Conservation (phyloP, 2,329 filamentous ascomycete species). For the Microsporum canis region DNA sequence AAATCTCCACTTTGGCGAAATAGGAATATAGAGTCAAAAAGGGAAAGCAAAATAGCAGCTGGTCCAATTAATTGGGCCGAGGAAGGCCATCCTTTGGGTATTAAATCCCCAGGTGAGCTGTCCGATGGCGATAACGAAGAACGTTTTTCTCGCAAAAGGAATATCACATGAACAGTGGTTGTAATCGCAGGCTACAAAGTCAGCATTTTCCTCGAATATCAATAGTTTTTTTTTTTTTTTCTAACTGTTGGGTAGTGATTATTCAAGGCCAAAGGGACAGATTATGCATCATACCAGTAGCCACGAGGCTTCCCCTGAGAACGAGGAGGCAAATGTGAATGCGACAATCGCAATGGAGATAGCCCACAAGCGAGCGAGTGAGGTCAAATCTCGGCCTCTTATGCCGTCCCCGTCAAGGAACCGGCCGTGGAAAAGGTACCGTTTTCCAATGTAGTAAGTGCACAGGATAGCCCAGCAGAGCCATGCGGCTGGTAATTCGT, state of each 20-base stretch:
- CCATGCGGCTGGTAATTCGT: background rate
- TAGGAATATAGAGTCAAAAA: background rate
- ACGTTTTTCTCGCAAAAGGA: constrained; percentile 3
- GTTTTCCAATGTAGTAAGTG: background rate
- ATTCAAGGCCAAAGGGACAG: background rate
- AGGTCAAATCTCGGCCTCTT: background rate
- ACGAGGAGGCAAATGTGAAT: background rate
- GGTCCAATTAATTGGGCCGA: background rate
- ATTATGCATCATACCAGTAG: background rate
- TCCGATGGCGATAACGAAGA: background rate
- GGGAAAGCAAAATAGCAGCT: background rate
- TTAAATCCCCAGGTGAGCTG: background rate
- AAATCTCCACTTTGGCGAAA: background rate
- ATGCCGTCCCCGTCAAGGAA: background rate
- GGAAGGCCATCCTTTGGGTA: background rate
- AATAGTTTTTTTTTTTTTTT: background rate
- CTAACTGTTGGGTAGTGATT: background rate
- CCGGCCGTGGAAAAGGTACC: background rate
- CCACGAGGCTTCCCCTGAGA: constrained; percentile 3
- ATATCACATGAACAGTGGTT: background rate
- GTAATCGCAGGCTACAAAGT: background rate
- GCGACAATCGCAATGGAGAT: background rate
- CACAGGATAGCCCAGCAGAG: background rate
- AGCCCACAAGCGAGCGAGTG: background rate
- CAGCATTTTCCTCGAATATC: background rate